A percentile compares a stretch with the other conserved stretches of the same genome.
Evolutionary conservation across 306 rosid species (phyloP).

Genomic region (Cicer pinnatifidum): DNA sequence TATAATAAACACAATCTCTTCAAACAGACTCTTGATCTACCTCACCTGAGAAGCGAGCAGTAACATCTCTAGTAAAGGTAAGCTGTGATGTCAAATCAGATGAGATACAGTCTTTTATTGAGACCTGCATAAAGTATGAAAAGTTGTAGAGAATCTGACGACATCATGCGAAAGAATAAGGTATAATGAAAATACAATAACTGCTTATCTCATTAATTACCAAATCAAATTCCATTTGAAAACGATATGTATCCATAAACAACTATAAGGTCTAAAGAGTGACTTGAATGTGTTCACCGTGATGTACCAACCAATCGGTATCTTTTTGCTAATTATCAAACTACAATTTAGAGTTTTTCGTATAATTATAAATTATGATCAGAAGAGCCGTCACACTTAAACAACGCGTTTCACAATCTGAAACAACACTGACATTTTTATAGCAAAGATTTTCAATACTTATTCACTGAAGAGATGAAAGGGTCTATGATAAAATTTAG

Average conservation of each 20-base stretch:
- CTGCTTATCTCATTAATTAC: not conserved
- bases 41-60: slow-evolving; percentile 61
- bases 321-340: slow-evolving; percentile 13
- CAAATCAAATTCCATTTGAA: slow-evolving; percentile 33
- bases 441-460: slow-evolving; percentile 10
- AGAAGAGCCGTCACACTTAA: slow-evolving; percentile 20
- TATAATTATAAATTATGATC: slow-evolving; percentile 5
- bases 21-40: slow-evolving; percentile 51
- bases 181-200: slow-evolving; percentile 21
- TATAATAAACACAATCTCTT: slow-evolving; percentile 52
- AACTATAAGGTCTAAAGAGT: slow-evolving; percentile 14
- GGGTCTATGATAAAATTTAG: not conserved
- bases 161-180: not conserved
- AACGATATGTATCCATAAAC: slow-evolving; percentile 21
- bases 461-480: not conserved
- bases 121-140: slow-evolving; percentile 50
- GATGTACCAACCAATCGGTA: slow-evolving; percentile 1
- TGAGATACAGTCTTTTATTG: slow-evolving; percentile 53
- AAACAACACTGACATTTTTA: slow-evolving; percentile 1
- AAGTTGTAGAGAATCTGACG: slow-evolving; percentile 11
- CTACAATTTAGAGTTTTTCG: not conserved
- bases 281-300: slow-evolving; percentile 16
- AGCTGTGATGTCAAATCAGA: slow-evolving; percentile 43
- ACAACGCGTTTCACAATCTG: slow-evolving; percentile 11
- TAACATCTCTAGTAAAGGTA: slow-evolving; percentile 46